Conservation (phyloP, 2,329 filamentous ascomycete genomes). For the Aspergillus sp. region DNA sequence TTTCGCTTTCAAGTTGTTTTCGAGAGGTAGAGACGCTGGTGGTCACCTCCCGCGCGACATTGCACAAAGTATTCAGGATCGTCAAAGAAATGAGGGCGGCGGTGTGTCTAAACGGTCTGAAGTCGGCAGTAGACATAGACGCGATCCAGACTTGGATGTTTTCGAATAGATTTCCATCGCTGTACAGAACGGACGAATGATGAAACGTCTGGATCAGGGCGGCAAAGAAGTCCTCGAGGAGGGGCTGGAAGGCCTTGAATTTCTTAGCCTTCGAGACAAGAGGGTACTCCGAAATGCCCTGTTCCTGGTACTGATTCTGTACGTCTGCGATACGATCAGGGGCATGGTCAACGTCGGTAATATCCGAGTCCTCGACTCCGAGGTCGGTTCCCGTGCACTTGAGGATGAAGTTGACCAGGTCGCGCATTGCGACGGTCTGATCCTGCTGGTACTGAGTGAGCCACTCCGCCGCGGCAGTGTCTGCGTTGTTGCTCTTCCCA, state of each 20-base stretch:
- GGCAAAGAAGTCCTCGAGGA: conserved; percentile 69
- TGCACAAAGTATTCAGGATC: conserved; percentile 68
- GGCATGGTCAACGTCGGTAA: conserved; percentile 81
- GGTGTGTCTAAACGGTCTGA: conserved; percentile 88
- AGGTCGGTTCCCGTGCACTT: conserved; percentile 69
- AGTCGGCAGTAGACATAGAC: conserved; percentile 78
- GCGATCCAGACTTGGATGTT: conserved; percentile 85
- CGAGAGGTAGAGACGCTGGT: conserved; percentile 64
- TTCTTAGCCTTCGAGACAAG: conserved; percentile 73
- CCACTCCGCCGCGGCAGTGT: conserved; percentile 51
- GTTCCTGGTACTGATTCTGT: conserved; percentile 77
- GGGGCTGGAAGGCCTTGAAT: conserved; percentile 65
- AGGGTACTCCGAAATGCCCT: conserved; percentile 82
- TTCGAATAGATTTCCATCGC: conserved; percentile 66
- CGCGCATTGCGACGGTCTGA: conserved; percentile 46
- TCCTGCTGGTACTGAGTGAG: conserved; percentile 47
- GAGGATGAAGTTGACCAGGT: conserved; percentile 54
- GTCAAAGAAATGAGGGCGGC: conserved; percentile 75
- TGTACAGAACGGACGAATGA: conserved; percentile 72
- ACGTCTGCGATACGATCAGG: conserved; percentile 69
- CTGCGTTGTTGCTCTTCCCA: conserved; percentile 43
- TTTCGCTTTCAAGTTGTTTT: conserved; percentile 70
- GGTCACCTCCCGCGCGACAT: conserved; percentile 61
- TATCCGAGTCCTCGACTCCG: conserved; percentile 69
- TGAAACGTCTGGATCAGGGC: conserved; percentile 69